A percentile compares a stretch with the other conserved stretches of the same genome.
phyloP scores from a whole-genome alignment of 202 grass and related monocot species.

The Schoenoplectus tabernaemontani region DNA sequence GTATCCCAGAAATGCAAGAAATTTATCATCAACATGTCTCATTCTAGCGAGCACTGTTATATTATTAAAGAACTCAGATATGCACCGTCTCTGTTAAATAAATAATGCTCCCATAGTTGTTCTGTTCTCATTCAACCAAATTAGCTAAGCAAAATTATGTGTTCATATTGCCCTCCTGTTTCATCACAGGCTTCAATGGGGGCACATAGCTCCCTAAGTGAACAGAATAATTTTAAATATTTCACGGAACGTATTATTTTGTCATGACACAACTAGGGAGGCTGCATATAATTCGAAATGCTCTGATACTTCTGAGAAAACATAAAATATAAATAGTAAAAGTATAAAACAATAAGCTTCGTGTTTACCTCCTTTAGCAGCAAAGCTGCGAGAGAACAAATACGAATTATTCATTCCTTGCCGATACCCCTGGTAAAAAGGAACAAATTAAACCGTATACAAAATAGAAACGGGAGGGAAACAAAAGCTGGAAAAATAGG shows the following conservation, averaged over 20 bases:
- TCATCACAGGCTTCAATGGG: too few relatives aligned
- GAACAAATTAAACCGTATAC: neutral
- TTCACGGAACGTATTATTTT: neutral
- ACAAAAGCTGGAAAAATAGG: neutral
- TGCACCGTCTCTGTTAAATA: neutral
- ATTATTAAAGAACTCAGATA: too few relatives aligned
- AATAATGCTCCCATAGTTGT: neutral
- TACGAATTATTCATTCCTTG: constrained; percentile 46
- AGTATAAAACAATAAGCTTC: neutral
- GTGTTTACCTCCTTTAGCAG: constrained; percentile 59
- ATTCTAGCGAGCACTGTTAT: neutral
- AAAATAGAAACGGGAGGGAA: neutral
- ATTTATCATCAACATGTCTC: neutral
- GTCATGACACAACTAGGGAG: neutral
- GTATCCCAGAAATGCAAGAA: too few relatives aligned
- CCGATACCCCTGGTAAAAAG: constrained; percentile 39
- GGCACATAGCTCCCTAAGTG: neutral
- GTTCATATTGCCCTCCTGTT: neutral
- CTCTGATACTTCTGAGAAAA: too few relatives aligned
- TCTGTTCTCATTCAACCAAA: neutral
- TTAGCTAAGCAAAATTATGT: neutral
- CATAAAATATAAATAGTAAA: too few relatives aligned
- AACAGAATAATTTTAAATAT: constrained; percentile 9
- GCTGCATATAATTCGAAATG: neutral
- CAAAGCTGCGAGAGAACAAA: constrained; percentile 51